Percentiles rank a stretch among this genome's conserved stretches.
Conservation (phyloP, 495 filamentous ascomycete species). For the Chaetomidium leptoderma region DNA sequence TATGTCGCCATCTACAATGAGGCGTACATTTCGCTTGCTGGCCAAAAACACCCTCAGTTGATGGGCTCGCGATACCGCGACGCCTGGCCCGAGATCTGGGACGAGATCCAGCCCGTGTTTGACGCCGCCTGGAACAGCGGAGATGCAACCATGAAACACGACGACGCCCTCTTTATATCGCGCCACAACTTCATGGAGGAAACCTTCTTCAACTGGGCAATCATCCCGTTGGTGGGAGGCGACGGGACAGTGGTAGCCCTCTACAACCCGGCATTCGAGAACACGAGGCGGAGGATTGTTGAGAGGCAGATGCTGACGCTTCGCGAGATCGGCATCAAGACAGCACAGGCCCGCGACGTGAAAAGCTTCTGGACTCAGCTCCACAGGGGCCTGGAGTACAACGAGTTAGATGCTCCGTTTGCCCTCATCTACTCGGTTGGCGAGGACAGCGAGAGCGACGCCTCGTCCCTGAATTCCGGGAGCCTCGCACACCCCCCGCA, state of each 20-base stretch:
- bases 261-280: constrained; percentile 67
- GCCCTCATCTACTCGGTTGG: constrained; percentile 58
- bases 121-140: constrained; percentile 54
- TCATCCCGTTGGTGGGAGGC: constrained; percentile 61
- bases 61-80: constrained; percentile 63
- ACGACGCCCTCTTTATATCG: constrained; percentile 61
- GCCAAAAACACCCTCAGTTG: constrained; percentile 62
- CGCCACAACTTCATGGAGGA: constrained; percentile 62
- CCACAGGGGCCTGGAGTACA: constrained; percentile 54
- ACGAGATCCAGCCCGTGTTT: constrained; percentile 56
- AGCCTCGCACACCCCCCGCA: constrained; percentile 50
- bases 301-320: constrained; percentile 64
- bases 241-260: constrained; percentile 60
- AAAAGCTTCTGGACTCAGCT: constrained; percentile 59
- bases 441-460: constrained; percentile 58
- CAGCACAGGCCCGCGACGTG: constrained; percentile 60
- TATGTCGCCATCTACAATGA: constrained; percentile 69
- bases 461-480: constrained; percentile 58
- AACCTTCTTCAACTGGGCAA: constrained; percentile 64
- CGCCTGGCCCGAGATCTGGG: constrained; percentile 66
- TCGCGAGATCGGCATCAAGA: constrained; percentile 65
- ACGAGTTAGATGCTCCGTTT: constrained; percentile 61
- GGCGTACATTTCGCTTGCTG: constrained; percentile 63
- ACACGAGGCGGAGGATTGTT: constrained; percentile 59
- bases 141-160: constrained; percentile 69